phyloP scores from a whole-genome alignment of 106 monocot species.

The Alisma plantagoaquatica region DNA sequence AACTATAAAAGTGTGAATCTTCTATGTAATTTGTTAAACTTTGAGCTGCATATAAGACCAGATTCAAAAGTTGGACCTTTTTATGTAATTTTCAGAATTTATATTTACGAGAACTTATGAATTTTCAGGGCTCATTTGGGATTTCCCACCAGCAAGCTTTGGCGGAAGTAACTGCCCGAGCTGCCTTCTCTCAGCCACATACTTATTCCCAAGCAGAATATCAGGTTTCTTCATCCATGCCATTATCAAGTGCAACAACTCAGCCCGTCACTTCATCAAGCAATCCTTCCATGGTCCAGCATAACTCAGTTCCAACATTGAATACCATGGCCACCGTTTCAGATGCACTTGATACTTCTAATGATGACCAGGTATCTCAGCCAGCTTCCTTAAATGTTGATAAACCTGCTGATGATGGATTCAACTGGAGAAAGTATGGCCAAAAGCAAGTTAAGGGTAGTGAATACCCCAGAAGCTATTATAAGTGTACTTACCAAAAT shows the following conservation, averaged over 20 bases:
- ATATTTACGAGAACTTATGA: background rate
- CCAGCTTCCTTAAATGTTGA: slow-evolving; percentile 19
- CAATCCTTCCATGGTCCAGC: slow-evolving; percentile 1
- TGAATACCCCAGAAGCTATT: slow-evolving; percentile 60
- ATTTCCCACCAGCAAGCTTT: slow-evolving; percentile 42
- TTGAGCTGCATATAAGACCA: too few species aligned
- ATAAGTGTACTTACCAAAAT: slow-evolving; percentile 46
- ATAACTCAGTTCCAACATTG: too few species aligned
- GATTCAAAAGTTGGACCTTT: too few species aligned
- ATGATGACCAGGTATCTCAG: slow-evolving; percentile 24
- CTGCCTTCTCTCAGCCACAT: slow-evolving; percentile 25
- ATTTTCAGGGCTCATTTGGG: slow-evolving; percentile 33
- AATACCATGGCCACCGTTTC: background rate
- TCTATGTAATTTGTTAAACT: too few species aligned
- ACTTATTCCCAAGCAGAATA: slow-evolving; percentile 21
- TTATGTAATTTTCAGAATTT: too few species aligned
- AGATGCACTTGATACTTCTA: slow-evolving; percentile 12
- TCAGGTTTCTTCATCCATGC: slow-evolving; percentile 13
- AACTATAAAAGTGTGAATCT: too few species aligned
- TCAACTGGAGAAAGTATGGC: slow-evolving; percentile 74
- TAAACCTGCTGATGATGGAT: slow-evolving; percentile 58
- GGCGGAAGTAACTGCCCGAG: slow-evolving; percentile 43
- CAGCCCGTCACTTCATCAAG: slow-evolving; percentile 12
- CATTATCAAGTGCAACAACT: slow-evolving; percentile 4
- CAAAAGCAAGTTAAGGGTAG: slow-evolving; percentile 73